Base-by-base conservation (phyloP, 768 basidiomycete species). In the Trametes cubensis region DNA sequence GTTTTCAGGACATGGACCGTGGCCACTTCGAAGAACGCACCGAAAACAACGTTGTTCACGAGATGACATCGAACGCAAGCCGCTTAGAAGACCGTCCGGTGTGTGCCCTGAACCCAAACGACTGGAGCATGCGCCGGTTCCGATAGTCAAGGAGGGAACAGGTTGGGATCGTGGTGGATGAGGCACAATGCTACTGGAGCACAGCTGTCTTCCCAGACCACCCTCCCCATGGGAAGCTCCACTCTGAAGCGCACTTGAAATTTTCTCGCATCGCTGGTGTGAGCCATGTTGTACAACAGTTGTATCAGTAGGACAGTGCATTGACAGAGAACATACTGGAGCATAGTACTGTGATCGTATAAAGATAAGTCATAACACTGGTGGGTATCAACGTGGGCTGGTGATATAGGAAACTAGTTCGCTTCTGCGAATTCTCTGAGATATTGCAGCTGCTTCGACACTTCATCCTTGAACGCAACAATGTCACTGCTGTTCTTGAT, bases 401-500 rank as follows among this genome's bases (percentile, higher is more conserved):
- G 47, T 20, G 18, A 13, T 15, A 6, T 11, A 17, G 34, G 23
- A n/a, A 30, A 46, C 73, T 72, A 75, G 50, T 78, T 79, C 50
- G 77, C 75, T 79, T 85, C 89, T 4, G 88, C 86, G 70, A 88
- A 88, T 59, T 86, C 84, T 67, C 84, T 82, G 41, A 92, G 77
- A 65, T 88, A 83, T 66, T 82, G 80, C 28, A 94, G 79, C 67
- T 87, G 85, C 56, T 82, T 82, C 45, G 90, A 89, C 14, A 92
- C 85, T 61, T 88, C 88, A 56, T 88, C 84, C 74, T 92, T 92
- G 79, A 93, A 92, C 69, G 85, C 81, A 17, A 86, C 88, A 39
- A 92, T 90, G 64, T 93, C 92, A 64, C 88, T 89, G 68, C 88
- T 89, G 72, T 87, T 92, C 79, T 92, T 93, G 60, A 90, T 83